Evolutionary conservation across 1,139 yeast species (phyloP).

Genomic region (Wickerhamomyces sp.): DNA sequence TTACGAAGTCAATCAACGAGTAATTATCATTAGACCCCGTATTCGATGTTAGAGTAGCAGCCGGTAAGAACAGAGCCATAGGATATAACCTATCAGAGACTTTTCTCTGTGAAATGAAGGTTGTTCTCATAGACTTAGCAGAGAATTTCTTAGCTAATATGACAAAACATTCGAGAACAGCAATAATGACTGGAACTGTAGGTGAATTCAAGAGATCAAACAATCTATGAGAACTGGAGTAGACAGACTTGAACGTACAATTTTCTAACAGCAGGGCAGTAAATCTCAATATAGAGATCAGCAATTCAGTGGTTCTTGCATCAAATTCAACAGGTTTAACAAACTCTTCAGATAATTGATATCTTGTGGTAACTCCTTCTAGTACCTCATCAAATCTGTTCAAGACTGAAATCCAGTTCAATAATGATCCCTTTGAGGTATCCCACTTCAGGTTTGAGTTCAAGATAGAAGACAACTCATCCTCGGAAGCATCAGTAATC

Average conservation of each 20-base stretch:
- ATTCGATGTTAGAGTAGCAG: constrained; percentile 33
- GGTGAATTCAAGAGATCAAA: constrained; percentile 56
- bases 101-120: constrained; percentile 39
- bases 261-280: constrained; percentile 62
- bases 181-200: constrained; percentile 53
- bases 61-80: constrained; percentile 53
- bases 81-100: constrained; percentile 34
- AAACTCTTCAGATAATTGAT: constrained; percentile 46
- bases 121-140: constrained; percentile 39
- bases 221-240: constrained; percentile 62
- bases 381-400: constrained; percentile 70
- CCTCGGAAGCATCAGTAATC: constrained; percentile 32
- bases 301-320: constrained; percentile 39
- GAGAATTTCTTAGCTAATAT: constrained; percentile 55
- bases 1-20: constrained; percentile 49
- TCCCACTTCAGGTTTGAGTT: constrained; percentile 41
- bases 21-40: constrained; percentile 38
- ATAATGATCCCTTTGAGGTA: constrained; percentile 66
- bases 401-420: constrained; percentile 72
- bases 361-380: constrained; percentile 47
- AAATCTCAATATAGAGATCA: constrained; percentile 54
- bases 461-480: constrained; percentile 17
- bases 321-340: constrained; percentile 43
- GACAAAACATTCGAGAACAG: constrained; percentile 61
- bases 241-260: constrained; percentile 63